Conservation (phyloP, 495 filamentous ascomycete species). For the Aspergillus cavernicola region DNA sequence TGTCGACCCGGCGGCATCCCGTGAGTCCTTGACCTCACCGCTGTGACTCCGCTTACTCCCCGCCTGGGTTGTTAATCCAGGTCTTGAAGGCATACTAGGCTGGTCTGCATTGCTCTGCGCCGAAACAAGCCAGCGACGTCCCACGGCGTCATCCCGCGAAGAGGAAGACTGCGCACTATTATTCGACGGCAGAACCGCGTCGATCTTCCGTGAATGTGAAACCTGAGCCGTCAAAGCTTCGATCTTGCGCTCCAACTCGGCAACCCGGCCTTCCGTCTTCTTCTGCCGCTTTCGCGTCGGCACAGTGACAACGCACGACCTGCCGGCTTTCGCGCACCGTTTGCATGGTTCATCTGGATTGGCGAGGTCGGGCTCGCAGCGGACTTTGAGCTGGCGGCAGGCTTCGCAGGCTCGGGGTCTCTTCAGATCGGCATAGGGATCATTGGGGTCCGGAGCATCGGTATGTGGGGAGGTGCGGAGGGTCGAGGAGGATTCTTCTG, state of each 20-base stretch:
- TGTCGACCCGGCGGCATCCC: slow-evolving; percentile 6
- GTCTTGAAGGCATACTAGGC: neutral
- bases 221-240: slow-evolving; percentile 79
- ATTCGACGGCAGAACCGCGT: slow-evolving; percentile 10
- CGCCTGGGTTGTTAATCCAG: slow-evolving; percentile 2
- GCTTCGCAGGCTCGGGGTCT: slow-evolving; percentile 89
- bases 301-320: slow-evolving; percentile 75
- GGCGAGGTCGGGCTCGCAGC: slow-evolving; percentile 67
- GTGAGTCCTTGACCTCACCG: slow-evolving; percentile 22
- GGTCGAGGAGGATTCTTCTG: neutral
- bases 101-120: slow-evolving; percentile 11
- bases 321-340: slow-evolving; percentile 78
- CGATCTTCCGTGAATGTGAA: slow-evolving; percentile 20
- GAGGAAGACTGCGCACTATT: slow-evolving; percentile 1
- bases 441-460: slow-evolving; percentile 27
- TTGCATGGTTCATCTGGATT: slow-evolving; percentile 67
- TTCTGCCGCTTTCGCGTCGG: slow-evolving; percentile 86
- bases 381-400: slow-evolving; percentile 85
- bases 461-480: slow-evolving; percentile 2
- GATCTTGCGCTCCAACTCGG: slow-evolving; percentile 92
- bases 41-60: slow-evolving; percentile 25
- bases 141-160: slow-evolving; percentile 10
- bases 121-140: slow-evolving; percentile 16
- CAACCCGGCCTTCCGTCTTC: slow-evolving; percentile 88
- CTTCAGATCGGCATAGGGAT: slow-evolving; percentile 57